phyloP scores from a whole-genome alignment of 257 asterid species.

The Eustoma russellianum region DNA sequence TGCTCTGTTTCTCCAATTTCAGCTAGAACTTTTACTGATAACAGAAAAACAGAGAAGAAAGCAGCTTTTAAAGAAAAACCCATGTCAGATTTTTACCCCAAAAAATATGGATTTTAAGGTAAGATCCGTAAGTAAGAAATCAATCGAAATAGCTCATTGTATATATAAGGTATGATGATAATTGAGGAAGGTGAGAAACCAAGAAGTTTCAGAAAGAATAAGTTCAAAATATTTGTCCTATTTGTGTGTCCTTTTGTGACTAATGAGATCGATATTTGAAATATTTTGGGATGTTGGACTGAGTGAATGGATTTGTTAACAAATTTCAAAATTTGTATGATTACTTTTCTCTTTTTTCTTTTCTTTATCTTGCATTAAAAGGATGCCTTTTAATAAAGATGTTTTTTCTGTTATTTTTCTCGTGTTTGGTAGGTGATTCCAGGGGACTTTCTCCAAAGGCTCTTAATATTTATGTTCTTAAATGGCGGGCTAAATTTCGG shows the following conservation, averaged over 20 bases:
- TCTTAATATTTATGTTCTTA: neutral
- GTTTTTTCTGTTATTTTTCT: conserved; percentile 5
- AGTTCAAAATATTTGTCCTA: neutral
- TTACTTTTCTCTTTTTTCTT: conserved; percentile 1
- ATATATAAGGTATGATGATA: neutral
- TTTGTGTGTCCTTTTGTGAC: no score
- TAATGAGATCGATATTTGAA: conserved; percentile 11
- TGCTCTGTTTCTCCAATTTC: no score
- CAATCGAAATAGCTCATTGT: neutral
- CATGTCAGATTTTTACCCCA: conserved; percentile 65
- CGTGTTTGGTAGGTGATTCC: conserved; percentile 10
- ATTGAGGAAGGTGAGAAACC: conserved; percentile 1
- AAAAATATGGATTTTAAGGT: conserved; percentile 21
- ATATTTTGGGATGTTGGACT: conserved; percentile 28
- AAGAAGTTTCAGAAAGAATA: neutral
- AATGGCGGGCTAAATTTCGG: no score
- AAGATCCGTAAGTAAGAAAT: conserved; percentile 1
- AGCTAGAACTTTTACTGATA: no score
- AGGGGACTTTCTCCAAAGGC: conserved; percentile 2
- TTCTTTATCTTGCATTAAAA: neutral
- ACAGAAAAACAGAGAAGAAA: no score
- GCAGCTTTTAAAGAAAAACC: no score
- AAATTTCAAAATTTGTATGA: neutral
- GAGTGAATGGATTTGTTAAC: neutral
- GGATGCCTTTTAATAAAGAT: conserved; percentile 1